These are phyloP conservation scores for Mycena metata DNA, from an alignment of 768 basidiomycete genomes.

Conservation along the genomic window DNA sequence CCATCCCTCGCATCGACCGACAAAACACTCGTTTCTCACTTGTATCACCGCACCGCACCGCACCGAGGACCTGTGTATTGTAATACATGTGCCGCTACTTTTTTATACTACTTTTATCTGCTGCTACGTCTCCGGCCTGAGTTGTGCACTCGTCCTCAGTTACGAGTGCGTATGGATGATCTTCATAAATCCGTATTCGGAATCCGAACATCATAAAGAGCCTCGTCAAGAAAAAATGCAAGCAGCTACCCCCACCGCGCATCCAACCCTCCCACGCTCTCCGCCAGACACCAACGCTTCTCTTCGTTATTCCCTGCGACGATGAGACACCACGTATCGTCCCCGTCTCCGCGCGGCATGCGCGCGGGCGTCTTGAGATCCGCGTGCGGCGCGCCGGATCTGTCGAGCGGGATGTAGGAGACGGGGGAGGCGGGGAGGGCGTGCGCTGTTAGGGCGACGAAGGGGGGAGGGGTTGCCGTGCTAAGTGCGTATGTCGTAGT, in stretches of 20 bases:
- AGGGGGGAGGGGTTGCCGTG: conserved; percentile 39
- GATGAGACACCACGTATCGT: conserved; percentile 66
- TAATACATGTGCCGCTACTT: conserved; percentile 34
- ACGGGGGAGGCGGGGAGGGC: conserved; percentile 62
- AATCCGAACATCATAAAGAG: no score
- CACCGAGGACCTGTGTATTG: conserved; percentile 33
- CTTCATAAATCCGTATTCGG: no score
- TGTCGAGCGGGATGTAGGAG: conserved; percentile 58
- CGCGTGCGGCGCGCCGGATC: conserved; percentile 30
- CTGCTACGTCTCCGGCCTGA: conserved; percentile 6
- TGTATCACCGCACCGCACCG: conserved; percentile 33
- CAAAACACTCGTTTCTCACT: conserved; percentile 27
- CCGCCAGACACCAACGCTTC: conserved; percentile 58
- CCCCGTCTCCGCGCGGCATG: conserved; percentile 62
- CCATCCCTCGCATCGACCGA: no score
- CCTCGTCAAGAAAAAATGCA: no score
- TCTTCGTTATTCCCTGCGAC: conserved; percentile 48
- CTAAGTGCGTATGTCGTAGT: background rate
- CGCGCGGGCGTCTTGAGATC: conserved; percentile 52
- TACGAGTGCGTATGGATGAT: no score
- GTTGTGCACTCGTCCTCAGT: no score
- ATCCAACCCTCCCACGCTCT: conserved; percentile 58
- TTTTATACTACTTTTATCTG: conserved; percentile 29
- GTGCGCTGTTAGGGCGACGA: conserved; percentile 62
- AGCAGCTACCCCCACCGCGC: conserved; percentile 52